Evolutionary conservation across 768 basidiomycete genomes (phyloP).

Genomic region (Naematelia encephala): DNA sequence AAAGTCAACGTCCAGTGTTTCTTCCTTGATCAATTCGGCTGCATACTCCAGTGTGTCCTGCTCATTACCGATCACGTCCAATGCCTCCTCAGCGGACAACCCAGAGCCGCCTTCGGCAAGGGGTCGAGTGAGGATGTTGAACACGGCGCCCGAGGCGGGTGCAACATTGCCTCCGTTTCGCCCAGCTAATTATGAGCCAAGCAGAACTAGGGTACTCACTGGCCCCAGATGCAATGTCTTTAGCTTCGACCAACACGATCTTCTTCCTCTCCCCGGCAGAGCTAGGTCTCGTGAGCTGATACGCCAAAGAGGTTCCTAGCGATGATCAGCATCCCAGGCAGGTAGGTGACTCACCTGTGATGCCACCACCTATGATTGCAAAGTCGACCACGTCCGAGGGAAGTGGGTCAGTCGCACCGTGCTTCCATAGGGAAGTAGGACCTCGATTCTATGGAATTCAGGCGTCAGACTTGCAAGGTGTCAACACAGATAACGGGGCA

Average conservation of each 20-base stretch:
- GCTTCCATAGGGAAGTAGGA: constrained; percentile 14
- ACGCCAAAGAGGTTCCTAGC: constrained; percentile 30
- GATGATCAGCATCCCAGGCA: background rate
- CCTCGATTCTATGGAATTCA: constrained; percentile 24
- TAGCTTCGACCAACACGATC: constrained; percentile 31
- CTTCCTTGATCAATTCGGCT: constrained; percentile 24
- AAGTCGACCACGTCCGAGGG: constrained; percentile 14
- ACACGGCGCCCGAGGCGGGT: constrained; percentile 22
- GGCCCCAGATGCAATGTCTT: constrained; percentile 38
- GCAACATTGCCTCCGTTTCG: constrained; percentile 32
- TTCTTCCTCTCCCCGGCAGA: constrained; percentile 5
- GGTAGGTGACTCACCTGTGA: constrained; percentile 12
- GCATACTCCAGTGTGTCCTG: constrained; percentile 33
- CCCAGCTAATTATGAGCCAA: constrained; percentile 14
- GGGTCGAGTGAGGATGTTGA: constrained; percentile 11
- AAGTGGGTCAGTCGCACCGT: constrained; percentile 8
- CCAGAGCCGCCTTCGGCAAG: constrained; percentile 30
- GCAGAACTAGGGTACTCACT: constrained; percentile 14
- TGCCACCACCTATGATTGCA: constrained; percentile 27
- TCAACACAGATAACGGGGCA: no score
- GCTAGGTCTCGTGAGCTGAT: constrained; percentile 27
- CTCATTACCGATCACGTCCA: constrained; percentile 31
- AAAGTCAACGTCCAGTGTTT: constrained; percentile 29
- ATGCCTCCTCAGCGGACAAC: constrained; percentile 25
- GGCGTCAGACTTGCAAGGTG: background rate